Evolutionary conservation across 2,329 filamentous ascomycete species (phyloP).

Genomic region (Hypomyces perniciosus): DNA sequence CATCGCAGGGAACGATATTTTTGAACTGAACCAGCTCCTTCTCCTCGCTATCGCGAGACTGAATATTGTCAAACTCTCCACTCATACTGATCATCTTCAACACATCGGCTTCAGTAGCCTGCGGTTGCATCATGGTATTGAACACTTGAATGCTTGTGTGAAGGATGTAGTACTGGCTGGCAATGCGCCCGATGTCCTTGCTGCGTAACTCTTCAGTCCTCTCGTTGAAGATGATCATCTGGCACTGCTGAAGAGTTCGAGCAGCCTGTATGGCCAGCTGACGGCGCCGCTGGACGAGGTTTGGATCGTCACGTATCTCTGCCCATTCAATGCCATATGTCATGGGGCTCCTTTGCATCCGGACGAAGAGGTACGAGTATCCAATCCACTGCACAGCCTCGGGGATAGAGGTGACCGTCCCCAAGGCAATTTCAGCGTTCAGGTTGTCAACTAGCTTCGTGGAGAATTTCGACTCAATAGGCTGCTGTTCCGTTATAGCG

Average conservation of each 20-base stretch:
- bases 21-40: constrained; percentile 76
- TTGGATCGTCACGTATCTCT: constrained; percentile 82
- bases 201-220: constrained; percentile 84
- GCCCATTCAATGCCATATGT: constrained; percentile 94
- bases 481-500: constrained; percentile 90
- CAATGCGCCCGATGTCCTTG: constrained; percentile 94
- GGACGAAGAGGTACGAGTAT: constrained; percentile 94
- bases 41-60: constrained; percentile 82
- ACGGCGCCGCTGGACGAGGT: constrained; percentile 76
- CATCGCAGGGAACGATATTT: constrained; percentile 66
- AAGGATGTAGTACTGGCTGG: constrained; percentile 93
- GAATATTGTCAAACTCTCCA: constrained; percentile 95
- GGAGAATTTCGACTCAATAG: constrained; percentile 96
- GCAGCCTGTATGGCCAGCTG: constrained; percentile 87
- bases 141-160: constrained; percentile 94
- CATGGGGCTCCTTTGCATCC: constrained; percentile 88
- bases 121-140: constrained; percentile 86
- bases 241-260: constrained; percentile 77
- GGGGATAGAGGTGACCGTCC: constrained; percentile 88
- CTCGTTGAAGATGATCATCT: constrained; percentile 99
- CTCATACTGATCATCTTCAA: constrained; percentile 97
- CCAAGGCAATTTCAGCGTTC: constrained; percentile 89
- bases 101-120: constrained; percentile 83
- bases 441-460: constrained; percentile 91
- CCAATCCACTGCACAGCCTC: constrained; percentile 97